Base-by-base conservation (phyloP, 345 rosid genomes). In the Dovyalis caffra region DNA sequence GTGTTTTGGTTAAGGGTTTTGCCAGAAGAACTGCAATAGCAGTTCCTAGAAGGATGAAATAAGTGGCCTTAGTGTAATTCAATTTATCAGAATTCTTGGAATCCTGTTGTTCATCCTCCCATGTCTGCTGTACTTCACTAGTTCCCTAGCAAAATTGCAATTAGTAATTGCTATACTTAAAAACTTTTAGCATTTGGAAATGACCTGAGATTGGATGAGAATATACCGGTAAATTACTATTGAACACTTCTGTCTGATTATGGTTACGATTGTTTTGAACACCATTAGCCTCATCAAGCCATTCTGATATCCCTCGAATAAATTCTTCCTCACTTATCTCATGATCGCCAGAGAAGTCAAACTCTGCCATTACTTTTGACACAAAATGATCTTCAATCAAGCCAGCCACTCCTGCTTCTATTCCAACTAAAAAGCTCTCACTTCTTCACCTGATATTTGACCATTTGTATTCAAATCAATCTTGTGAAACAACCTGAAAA, bases 391-490 rank as follows among this genome's bases (percentile, higher is more conserved):
- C 74, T 4, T 70, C 68, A 38, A 61, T 58, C 61, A 85, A 33
- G 26, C 80, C 79, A 25, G 58, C 79, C 51, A 73, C 84, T 73
- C 80, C 77, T 18, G 84, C 74, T 64, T 85, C 83, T 62, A 81
- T 70, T 67, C 88, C 88, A 0, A 85, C 40, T 12, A 87, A 64
- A 68, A 87, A 75, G 87, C 77, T 23, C 77, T 77, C 68, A 87
- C 82, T 62, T 85, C 87, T 1, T 60, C 64, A 14, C 70, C 78
- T 7, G 88, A 79, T 70, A 87, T 69, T 68, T 20, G 25, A 4
- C 38, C 12, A 33, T 79, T 33, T 1, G 32, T 69, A 23, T 84
- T 58, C 82, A 51, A 64, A 34, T 87, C 87, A 56, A 87, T 77
- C 75, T 64, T 77, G 14, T 63, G 57, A 76, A 85, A 87, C 37